Conservation (phyloP, 371 early-diverging fungal species). For the Coemansia sp. region DNA sequence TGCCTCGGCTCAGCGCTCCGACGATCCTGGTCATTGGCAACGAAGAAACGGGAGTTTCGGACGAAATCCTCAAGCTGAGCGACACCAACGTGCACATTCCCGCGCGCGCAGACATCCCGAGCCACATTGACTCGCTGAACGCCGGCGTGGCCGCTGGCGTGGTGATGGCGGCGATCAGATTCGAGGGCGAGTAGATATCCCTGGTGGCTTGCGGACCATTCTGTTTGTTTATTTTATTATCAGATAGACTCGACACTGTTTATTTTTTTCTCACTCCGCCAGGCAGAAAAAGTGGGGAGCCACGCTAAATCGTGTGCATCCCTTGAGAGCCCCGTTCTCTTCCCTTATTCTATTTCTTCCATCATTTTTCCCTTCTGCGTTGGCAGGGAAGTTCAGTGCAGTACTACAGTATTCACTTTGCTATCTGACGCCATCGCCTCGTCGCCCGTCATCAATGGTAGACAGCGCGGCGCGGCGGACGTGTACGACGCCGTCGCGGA, state of each 20-base stretch:
- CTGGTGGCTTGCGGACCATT: background rate
- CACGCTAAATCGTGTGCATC: too few relatives aligned
- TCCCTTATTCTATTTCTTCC: too few relatives aligned
- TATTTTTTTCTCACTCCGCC: background rate
- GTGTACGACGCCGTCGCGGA: background rate
- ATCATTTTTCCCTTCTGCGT: too few relatives aligned
- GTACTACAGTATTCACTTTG: too few relatives aligned
- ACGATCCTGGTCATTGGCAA: conserved; percentile 61
- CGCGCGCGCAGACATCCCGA: conserved; percentile 13
- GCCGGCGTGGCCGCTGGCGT: conserved; percentile 65
- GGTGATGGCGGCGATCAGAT: conserved; percentile 49
- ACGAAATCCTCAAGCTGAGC: conserved; percentile 51
- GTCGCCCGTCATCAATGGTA: background rate
- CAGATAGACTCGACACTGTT: background rate
- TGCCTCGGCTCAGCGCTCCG: conserved; percentile 30
- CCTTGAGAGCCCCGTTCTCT: too few relatives aligned
- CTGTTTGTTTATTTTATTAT: background rate
- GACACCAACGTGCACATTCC: conserved; percentile 53
- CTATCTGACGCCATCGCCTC: background rate
- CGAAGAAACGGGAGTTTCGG: conserved; percentile 59
- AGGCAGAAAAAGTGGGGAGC: too few relatives aligned
- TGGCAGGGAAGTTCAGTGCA: too few relatives aligned
- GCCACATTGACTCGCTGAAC: conserved; percentile 60
- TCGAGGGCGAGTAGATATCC: conserved; percentile 14
- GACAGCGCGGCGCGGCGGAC: background rate